Conservation (phyloP, 768 basidiomycete species). For the Boletus subparvulus region DNA sequence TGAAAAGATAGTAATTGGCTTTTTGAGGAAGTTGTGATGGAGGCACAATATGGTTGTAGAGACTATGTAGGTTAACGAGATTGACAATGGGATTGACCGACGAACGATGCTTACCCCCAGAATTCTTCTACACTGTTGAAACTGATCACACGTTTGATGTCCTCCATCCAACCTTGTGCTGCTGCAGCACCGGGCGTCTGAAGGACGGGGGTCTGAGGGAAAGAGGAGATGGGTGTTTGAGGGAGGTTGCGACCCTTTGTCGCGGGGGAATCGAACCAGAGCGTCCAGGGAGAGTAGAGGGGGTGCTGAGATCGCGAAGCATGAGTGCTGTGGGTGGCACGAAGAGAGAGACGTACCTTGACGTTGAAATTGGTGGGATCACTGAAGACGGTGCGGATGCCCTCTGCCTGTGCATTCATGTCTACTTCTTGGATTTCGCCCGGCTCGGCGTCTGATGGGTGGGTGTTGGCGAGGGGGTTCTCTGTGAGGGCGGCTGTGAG, state of each 20-base stretch:
- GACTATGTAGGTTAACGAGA: slow-evolving; percentile 41
- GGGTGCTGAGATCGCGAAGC: slow-evolving; percentile 63
- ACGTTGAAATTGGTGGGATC: slow-evolving; percentile 94
- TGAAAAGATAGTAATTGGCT: slow-evolving; percentile 99
- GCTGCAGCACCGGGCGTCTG: slow-evolving; percentile 72
- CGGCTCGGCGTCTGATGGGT: slow-evolving; percentile 52
- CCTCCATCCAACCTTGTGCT: slow-evolving; percentile 96
- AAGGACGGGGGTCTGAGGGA: slow-evolving; percentile 71
- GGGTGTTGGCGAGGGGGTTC: slow-evolving; percentile 32
- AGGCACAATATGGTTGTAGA: slow-evolving; percentile 97
- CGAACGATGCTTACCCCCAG: slow-evolving; percentile 76
- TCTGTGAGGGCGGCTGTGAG: slow-evolving; percentile 72
- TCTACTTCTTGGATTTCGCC: slow-evolving; percentile 88
- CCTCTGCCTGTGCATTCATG: slow-evolving; percentile 80
- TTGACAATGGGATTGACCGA: not conserved
- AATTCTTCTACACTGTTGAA: slow-evolving; percentile 99
- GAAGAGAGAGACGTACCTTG: slow-evolving; percentile 57
- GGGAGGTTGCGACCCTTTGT: slow-evolving; percentile 89
- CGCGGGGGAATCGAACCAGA: slow-evolving; percentile 96
- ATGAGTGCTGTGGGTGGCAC: not conserved
- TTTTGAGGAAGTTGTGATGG: slow-evolving; percentile 91
- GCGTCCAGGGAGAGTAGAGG: slow-evolving; percentile 91
- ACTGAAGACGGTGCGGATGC: slow-evolving; percentile 89
- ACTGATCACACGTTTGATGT: slow-evolving; percentile 93
- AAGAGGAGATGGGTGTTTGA: slow-evolving; percentile 76